phyloP scores from a whole-genome alignment of 768 basidiomycete genomes.

The Mycena amicta region DNA sequence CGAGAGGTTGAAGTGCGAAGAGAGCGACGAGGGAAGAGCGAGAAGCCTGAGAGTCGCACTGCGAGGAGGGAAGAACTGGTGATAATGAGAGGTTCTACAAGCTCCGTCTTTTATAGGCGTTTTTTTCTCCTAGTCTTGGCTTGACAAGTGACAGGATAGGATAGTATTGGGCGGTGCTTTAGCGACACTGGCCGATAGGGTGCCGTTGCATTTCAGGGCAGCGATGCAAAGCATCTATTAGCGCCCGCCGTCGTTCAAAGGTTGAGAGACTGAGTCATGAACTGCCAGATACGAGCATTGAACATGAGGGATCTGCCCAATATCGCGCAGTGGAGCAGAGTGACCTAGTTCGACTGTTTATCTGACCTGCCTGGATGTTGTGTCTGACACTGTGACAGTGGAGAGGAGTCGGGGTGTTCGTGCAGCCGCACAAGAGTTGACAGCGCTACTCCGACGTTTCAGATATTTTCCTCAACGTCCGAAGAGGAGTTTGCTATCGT shows the following conservation, averaged over 20 bases:
- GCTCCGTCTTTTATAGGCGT: slow-evolving; percentile 13
- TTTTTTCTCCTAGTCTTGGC: slow-evolving; percentile 3
- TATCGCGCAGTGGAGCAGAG: too few relatives aligned
- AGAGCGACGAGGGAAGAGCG: background rate
- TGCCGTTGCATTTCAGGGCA: slow-evolving; percentile 3
- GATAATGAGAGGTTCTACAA: background rate
- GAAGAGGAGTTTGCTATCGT: too few relatives aligned
- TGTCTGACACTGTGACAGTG: too few relatives aligned
- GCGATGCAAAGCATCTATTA: slow-evolving; percentile 7
- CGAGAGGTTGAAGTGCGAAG: slow-evolving; percentile 12
- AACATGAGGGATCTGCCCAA: slow-evolving; percentile 11
- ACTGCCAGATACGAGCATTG: slow-evolving; percentile 4
- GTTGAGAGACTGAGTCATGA: slow-evolving; percentile 3
- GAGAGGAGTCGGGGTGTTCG: too few relatives aligned
- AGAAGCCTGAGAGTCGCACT: slow-evolving; percentile 11
- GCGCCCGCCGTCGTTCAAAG: slow-evolving; percentile 21
- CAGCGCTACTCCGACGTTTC: too few relatives aligned
- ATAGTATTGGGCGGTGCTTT: background rate
- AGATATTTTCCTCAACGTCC: too few relatives aligned
- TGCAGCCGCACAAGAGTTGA: too few relatives aligned
- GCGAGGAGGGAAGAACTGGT: slow-evolving; percentile 3
- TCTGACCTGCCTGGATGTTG: too few relatives aligned
- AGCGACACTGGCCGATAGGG: slow-evolving; percentile 1
- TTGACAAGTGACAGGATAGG: slow-evolving; percentile 12
- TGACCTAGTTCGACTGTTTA: too few relatives aligned